Percentiles rank a stretch among this genome's conserved stretches.
phyloP scores from a whole-genome alignment of 805 yeast genomes.

The Yamadazyma phyllophila region DNA sequence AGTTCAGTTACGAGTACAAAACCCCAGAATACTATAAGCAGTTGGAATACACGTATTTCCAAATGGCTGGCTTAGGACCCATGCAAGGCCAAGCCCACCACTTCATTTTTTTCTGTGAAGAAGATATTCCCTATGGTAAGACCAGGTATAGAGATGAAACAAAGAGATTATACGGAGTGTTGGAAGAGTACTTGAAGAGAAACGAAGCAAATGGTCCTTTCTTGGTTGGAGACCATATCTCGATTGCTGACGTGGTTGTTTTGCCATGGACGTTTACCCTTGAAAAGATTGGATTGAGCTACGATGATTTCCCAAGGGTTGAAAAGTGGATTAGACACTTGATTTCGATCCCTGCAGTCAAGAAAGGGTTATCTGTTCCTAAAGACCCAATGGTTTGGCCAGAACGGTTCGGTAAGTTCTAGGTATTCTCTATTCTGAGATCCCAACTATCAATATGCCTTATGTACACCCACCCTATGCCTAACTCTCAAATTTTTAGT shows the following conservation, averaged over 20 bases:
- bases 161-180: constrained; percentile 51
- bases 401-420: background rate
- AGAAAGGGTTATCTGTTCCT: constrained; percentile 25
- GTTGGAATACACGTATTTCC: constrained; percentile 54
- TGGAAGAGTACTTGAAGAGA: constrained; percentile 47
- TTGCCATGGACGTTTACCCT: constrained; percentile 42
- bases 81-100: constrained; percentile 61
- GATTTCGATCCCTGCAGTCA: constrained; percentile 29
- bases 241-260: constrained; percentile 57
- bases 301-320: constrained; percentile 38
- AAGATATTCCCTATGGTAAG: constrained; percentile 53
- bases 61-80: constrained; percentile 58
- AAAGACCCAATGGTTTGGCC: constrained; percentile 5
- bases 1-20: constrained; percentile 38
- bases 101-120: constrained; percentile 45
- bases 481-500: too few relatives aligned
- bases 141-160: constrained; percentile 52
- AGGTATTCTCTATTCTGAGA: too few relatives aligned
- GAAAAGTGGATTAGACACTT: constrained; percentile 40
- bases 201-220: constrained; percentile 47
- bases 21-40: constrained; percentile 49
- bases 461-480: too few relatives aligned
- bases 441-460: too few relatives aligned
- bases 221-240: constrained; percentile 57
- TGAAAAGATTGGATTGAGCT: constrained; percentile 24